Evolutionary conservation across 2,329 filamentous ascomycete species (phyloP).

Genomic region (Neofusicoccum sp.): DNA sequence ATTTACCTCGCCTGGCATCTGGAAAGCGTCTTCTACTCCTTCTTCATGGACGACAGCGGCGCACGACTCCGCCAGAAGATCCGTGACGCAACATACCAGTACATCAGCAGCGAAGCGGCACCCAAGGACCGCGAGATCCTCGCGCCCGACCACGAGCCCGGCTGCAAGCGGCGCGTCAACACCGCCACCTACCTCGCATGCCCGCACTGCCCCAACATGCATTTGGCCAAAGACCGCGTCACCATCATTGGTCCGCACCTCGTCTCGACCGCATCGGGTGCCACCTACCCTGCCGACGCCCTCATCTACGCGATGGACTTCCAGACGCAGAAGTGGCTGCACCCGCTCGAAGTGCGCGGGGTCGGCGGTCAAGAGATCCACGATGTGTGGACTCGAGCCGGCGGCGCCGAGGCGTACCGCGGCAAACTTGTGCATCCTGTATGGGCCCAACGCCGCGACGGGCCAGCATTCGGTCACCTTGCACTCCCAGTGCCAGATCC

Average conservation of each 20-base stretch:
- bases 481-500: slow-evolving; percentile 53
- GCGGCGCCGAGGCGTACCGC: not conserved
- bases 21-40: slow-evolving; percentile 46
- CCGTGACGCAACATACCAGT: slow-evolving; percentile 40
- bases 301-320: slow-evolving; percentile 53
- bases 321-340: slow-evolving; percentile 47
- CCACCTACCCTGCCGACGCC: slow-evolving; percentile 42
- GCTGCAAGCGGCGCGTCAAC: slow-evolving; percentile 50
- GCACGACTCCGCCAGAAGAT: slow-evolving; percentile 32
- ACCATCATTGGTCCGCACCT: slow-evolving; percentile 39
- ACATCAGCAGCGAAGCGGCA: slow-evolving; percentile 45
- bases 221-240: slow-evolving; percentile 44
- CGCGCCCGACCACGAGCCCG: slow-evolving; percentile 45
- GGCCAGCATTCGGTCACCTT: slow-evolving; percentile 53
- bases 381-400: not conserved
- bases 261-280: slow-evolving; percentile 40
- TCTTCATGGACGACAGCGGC: slow-evolving; percentile 39
- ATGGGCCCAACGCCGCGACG: slow-evolving; percentile 48
- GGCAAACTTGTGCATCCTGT: slow-evolving; percentile 46
- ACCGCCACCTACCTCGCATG: slow-evolving; percentile 48
- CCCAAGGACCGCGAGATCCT: slow-evolving; percentile 45
- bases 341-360: slow-evolving; percentile 48
- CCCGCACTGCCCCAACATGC: slow-evolving; percentile 44
- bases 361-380: not conserved
- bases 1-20: slow-evolving; percentile 44